Conservation (phyloP, 1,284 basidiomycete species). For the Heterobasidion annosum region DNA sequence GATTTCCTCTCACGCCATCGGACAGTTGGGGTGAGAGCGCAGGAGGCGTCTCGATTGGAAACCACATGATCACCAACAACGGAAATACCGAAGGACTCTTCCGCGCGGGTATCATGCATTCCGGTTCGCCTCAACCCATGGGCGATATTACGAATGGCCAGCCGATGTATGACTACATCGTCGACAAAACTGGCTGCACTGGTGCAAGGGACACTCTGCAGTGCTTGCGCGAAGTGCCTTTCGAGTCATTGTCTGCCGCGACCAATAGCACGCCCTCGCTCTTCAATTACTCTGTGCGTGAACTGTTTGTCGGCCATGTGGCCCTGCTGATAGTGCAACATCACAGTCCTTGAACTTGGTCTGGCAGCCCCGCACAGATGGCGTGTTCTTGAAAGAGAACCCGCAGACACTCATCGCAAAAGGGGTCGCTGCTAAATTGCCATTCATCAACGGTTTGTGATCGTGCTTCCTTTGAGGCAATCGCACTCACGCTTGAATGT, state of each 20-base stretch:
- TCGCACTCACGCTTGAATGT: neutral
- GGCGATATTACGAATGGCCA: conserved; percentile 21
- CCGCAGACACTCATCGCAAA: conserved; percentile 13
- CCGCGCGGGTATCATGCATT: conserved; percentile 7
- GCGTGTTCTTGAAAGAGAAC: conserved; percentile 17
- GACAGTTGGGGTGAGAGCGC: neutral
- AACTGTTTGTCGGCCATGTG: neutral
- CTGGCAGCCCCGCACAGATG: conserved; percentile 20
- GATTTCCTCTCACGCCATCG: neutral
- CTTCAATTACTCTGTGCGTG: conserved; percentile 6
- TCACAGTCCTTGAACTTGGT: conserved; percentile 6
- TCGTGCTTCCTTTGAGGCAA: too few species aligned
- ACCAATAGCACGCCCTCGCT: conserved; percentile 16
- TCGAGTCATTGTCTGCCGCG: conserved; percentile 18
- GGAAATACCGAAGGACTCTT: neutral
- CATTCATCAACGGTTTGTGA: conserved; percentile 18
- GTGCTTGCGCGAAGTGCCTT: conserved; percentile 29
- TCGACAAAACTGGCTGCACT: conserved; percentile 21
- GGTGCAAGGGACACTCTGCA: conserved; percentile 22
- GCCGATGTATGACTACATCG: conserved; percentile 20
- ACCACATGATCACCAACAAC: neutral
- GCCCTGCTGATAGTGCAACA: conserved; percentile 2
- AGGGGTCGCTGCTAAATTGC: conserved; percentile 16
- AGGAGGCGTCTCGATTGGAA: neutral
- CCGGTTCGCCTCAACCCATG: conserved; percentile 20